phyloP scores from a whole-genome alignment of 139 green algal species.

The Raphidocelis subcapitata region DNA sequence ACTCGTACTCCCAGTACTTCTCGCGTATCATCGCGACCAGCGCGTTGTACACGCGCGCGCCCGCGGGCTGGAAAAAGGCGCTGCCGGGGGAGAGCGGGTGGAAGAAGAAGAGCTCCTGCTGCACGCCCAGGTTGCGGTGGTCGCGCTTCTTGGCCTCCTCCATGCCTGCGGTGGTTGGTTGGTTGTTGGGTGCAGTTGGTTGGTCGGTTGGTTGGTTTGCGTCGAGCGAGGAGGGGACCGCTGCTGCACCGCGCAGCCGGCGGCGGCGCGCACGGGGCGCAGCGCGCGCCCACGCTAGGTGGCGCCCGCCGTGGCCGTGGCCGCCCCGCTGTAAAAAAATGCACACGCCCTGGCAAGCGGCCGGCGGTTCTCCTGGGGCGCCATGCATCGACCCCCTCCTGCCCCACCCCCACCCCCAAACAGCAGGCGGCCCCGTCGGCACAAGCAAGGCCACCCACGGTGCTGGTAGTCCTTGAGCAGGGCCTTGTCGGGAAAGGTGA shows the following conservation, averaged over 20 bases:
- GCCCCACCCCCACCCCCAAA: neutral
- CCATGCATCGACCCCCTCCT: neutral
- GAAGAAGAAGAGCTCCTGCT: slow-evolving; percentile 98
- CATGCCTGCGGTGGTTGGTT: no score
- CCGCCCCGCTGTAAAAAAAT: no score
- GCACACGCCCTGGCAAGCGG: no score
- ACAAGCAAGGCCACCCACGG: slow-evolving; percentile 26
- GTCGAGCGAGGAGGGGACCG: no score
- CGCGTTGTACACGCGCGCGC: slow-evolving; percentile 92
- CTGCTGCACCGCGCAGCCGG: no score
- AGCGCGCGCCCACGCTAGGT: no score
- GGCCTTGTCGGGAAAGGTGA: slow-evolving; percentile 95
- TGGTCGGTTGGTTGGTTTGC: no score
- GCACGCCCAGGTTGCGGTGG: slow-evolving; percentile 87
- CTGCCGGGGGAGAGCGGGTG: slow-evolving; percentile 84
- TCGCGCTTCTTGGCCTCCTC: slow-evolving; percentile 98
- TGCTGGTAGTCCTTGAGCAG: slow-evolving; percentile 95
- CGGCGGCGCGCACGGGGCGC: no score
- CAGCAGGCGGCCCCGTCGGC: neutral
- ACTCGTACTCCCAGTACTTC: slow-evolving; percentile 98
- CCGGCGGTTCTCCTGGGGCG: no score
- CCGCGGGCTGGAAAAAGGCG: slow-evolving; percentile 95
- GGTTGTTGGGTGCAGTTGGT: no score
- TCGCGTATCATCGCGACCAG: slow-evolving; percentile 77
- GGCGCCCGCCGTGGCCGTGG: no score